Conservation (phyloP, 2,329 filamentous ascomycete genomes). For the Fonsecaea multimorphosa region DNA sequence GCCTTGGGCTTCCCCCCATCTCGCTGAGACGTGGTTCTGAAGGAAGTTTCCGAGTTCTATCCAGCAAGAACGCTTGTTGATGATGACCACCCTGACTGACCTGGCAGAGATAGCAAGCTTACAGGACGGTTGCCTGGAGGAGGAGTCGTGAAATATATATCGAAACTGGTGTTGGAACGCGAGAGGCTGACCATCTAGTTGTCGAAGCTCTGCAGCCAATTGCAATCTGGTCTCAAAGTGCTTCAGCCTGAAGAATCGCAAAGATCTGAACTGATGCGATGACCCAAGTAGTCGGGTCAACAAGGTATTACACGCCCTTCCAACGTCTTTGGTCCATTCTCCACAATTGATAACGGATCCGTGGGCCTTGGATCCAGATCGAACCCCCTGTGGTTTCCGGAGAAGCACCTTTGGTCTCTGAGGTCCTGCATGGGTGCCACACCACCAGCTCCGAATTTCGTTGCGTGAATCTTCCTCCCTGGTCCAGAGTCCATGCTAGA, state of each 20-base stretch:
- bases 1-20: neutral
- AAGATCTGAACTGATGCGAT: neutral
- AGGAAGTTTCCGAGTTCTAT: too few relatives aligned
- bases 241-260: too few relatives aligned
- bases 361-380: neutral
- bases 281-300: neutral
- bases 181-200: too few relatives aligned
- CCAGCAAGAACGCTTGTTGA: too few relatives aligned
- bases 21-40: neutral
- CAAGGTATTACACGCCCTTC: neutral
- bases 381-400: neutral
- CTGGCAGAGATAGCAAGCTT: neutral
- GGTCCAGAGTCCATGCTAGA: neutral
- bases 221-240: neutral
- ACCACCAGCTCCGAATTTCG: neutral
- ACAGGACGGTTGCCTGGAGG: neutral
- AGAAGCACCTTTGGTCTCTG: too few relatives aligned
- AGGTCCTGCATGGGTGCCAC: neutral
- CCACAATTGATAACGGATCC: neutral
- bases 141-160: neutral
- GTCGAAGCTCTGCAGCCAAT: too few relatives aligned
- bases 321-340: neutral
- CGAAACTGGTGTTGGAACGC: too few relatives aligned
- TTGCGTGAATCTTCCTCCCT: neutral
- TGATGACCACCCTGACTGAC: neutral